These are phyloP conservation scores for Aureobasidium mangrovei DNA, from an alignment of 2,329 filamentous ascomycete genomes.

Conservation along the genomic window DNA sequence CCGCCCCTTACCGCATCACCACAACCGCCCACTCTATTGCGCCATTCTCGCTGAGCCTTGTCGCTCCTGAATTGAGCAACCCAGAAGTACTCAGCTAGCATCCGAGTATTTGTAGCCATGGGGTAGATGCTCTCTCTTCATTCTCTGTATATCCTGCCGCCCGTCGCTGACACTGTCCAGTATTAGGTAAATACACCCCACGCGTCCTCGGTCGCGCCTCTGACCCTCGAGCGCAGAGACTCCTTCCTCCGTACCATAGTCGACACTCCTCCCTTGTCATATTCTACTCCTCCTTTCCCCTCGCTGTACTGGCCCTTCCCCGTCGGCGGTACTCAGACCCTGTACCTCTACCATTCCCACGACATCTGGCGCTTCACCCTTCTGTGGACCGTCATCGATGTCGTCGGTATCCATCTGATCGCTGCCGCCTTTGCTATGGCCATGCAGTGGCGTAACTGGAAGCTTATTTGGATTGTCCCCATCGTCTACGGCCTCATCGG, in stretches of 20 bases:
- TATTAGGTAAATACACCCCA: background rate
- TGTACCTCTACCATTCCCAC: constrained; percentile 61
- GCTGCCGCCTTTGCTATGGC: constrained; percentile 63
- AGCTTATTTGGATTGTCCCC: constrained; percentile 60
- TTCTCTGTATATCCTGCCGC: background rate
- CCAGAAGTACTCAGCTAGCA: no score
- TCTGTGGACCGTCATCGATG: constrained; percentile 76
- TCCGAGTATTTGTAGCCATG: background rate
- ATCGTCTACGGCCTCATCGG: constrained; percentile 62
- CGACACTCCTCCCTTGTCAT: constrained; percentile 46
- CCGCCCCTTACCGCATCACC: no score
- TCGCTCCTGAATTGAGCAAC: no score
- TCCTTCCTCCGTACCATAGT: constrained; percentile 36
- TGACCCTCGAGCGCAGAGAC: background rate
- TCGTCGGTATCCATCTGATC: constrained; percentile 63
- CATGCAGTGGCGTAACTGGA: constrained; percentile 55
- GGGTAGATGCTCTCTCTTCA: background rate
- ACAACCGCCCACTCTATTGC: no score
- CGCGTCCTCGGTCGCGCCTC: background rate
- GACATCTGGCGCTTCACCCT: constrained; percentile 86
- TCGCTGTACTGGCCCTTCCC: constrained; percentile 69
- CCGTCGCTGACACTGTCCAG: background rate
- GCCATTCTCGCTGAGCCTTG: no score
- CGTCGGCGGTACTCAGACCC: constrained; percentile 45
- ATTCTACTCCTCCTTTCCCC: constrained; percentile 65